phyloP scores from a whole-genome alignment of 352 stramenopile genomes.

The Phytophthora vignae region DNA sequence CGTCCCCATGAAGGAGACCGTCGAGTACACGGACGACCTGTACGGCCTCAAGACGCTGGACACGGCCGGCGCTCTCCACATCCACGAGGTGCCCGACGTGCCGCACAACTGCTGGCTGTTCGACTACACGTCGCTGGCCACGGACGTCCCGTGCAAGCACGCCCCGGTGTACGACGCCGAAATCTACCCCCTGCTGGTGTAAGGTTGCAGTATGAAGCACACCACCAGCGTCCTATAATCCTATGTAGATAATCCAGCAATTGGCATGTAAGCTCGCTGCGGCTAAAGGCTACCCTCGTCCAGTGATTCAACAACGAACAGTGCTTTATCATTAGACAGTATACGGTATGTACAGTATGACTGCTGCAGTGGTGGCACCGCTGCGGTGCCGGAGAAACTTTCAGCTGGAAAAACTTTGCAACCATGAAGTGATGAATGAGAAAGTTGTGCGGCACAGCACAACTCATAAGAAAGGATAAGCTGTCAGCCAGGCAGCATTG shows the following conservation, averaged over 20 bases:
- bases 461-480: not conserved
- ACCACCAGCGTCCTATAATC: not conserved
- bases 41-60: slow-evolving; percentile 54
- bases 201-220: slow-evolving; percentile 22
- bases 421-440: not conserved
- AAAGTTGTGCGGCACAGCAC: not conserved
- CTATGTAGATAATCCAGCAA: not conserved
- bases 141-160: slow-evolving; percentile 32
- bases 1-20: slow-evolving; percentile 39
- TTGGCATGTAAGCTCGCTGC: not conserved
- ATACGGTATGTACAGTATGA: too few species aligned
- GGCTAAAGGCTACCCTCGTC: too few species aligned
- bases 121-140: slow-evolving; percentile 45
- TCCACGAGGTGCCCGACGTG: slow-evolving; percentile 38
- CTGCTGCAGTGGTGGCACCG: not conserved
- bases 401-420: too few species aligned
- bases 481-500: not conserved
- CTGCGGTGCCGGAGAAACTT: not conserved
- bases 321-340: too few species aligned
- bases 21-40: slow-evolving; percentile 47
- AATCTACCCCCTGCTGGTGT: slow-evolving; percentile 42
- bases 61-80: slow-evolving; percentile 27
- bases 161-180: slow-evolving; percentile 41
- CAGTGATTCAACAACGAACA: too few species aligned
- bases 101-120: slow-evolving; percentile 55